Conservation (phyloP, 768 basidiomycete species). For the Calocera cornea region DNA sequence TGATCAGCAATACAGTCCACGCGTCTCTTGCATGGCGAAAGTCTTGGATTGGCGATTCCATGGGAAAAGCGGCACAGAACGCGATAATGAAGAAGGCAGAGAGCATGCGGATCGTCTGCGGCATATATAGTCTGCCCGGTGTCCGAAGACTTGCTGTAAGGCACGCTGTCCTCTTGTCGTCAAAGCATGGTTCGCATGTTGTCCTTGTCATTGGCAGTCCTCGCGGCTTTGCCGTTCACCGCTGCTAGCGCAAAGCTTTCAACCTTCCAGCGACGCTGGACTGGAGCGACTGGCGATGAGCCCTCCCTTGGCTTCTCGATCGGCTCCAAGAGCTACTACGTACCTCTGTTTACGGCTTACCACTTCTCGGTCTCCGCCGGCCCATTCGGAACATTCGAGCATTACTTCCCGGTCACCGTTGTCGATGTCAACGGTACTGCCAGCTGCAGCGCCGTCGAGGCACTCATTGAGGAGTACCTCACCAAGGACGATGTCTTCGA, state of each 20-base stretch:
- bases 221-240: neutral
- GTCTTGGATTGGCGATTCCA: neutral
- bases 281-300: neutral
- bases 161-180: neutral
- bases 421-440: slow-evolving; percentile 16
- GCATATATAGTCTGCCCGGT: neutral
- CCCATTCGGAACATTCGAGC: neutral
- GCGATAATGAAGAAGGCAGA: neutral
- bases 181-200: neutral
- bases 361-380: neutral
- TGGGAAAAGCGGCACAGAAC: neutral
- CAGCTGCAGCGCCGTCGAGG: slow-evolving; percentile 16
- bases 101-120: neutral
- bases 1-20: neutral
- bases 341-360: neutral
- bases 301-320: neutral
- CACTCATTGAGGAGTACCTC: slow-evolving; percentile 11
- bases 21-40: neutral
- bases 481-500: slow-evolving; percentile 18
- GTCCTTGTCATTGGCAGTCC: neutral
- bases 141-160: neutral
- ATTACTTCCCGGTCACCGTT: slow-evolving; percentile 14
- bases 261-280: neutral
- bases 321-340: neutral
- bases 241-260: neutral